These are phyloP conservation scores for Herpetospermum pedunculosum DNA, from an alignment of 306 rosid species.

Conservation along the genomic window DNA sequence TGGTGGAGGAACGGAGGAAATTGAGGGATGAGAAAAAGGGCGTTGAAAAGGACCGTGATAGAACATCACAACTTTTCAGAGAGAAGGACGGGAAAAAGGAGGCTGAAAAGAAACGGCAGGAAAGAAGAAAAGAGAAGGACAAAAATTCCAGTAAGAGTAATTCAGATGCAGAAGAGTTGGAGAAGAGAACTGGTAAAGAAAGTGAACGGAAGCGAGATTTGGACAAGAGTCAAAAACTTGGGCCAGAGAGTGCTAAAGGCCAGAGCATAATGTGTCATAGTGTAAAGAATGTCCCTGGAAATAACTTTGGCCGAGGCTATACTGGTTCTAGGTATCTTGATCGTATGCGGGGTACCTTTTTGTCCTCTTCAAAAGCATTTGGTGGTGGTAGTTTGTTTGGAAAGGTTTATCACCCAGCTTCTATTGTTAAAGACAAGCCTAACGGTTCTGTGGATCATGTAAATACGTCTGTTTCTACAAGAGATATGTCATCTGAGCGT, in stretches of 20 bases:
- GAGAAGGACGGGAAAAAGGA: constrained; percentile 69
- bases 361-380: constrained; percentile 87
- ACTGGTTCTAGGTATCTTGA: constrained; percentile 84
- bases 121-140: constrained; percentile 78
- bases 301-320: constrained; percentile 44
- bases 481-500: constrained; percentile 56
- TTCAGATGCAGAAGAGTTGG: constrained; percentile 90
- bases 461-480: constrained; percentile 41
- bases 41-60: constrained; percentile 59
- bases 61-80: constrained; percentile 32
- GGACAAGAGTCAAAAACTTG: constrained; percentile 52
- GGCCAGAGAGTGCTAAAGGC: constrained; percentile 42
- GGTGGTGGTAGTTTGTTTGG: constrained; percentile 68
- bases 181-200: constrained; percentile 73
- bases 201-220: constrained; percentile 56
- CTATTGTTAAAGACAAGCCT: constrained; percentile 53
- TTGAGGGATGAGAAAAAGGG: constrained; percentile 83
- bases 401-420: constrained; percentile 45
- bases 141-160: constrained; percentile 89
- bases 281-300: constrained; percentile 32
- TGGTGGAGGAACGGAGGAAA: constrained; percentile 94
- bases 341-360: constrained; percentile 80
- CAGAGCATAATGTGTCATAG: constrained; percentile 35
- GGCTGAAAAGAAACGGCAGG: constrained; percentile 80
- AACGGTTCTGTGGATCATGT: constrained; percentile 52